Evolutionary conservation across 805 yeast species (phyloP), one percentile per base, ranked within the genome.

Genomic region (Starmerella etchellsii): DNA sequence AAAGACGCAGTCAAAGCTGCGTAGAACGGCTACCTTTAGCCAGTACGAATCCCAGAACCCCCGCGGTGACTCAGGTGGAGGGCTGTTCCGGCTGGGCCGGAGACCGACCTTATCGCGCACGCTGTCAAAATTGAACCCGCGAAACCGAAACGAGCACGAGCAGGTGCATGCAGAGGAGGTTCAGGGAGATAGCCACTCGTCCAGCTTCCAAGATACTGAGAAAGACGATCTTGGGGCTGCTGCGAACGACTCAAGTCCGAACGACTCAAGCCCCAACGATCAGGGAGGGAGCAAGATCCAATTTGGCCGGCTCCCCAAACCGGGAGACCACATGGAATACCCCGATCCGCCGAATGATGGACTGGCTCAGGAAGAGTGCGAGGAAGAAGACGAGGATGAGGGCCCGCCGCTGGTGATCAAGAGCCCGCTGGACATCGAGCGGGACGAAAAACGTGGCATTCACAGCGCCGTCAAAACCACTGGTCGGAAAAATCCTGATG

Each of bases 331-430:
- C 24, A 41, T 34, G 16, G 33, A 36, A 9, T 31, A 24, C n/a
- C 7, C 25, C 10, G 41, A 41, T 21, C n/a, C n/a, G n/a, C n/a
- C n/a, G n/a, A n/a, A n/a, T n/a, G n/a, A n/a, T n/a, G n/a, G n/a
- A n/a, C n/a, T n/a, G n/a, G n/a, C n/a, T n/a, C n/a, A n/a, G n/a
- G n/a, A n/a, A n/a, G n/a, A n/a, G n/a, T n/a, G n/a, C n/a, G n/a
- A 20, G 10, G 54, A 50, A n/a, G 49, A 55, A 31, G 65, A 61
- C 22, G 69, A 67, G 20, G 73, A 70, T 25, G 79, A 77, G 25
- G 94, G 88, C 0, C 91, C 88, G 4, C 83, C 88, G 0, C 61
- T 85, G 28, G 74, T 79, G 4, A 78, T 85, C 36, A 71, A 71
- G 46, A 78, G 88, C 1, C 95, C 97, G 1, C 72, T 78, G 16